Evolutionary conservation across 495 filamentous ascomycete species (phyloP).

Genomic region (Hypoxylon fuscum): DNA sequence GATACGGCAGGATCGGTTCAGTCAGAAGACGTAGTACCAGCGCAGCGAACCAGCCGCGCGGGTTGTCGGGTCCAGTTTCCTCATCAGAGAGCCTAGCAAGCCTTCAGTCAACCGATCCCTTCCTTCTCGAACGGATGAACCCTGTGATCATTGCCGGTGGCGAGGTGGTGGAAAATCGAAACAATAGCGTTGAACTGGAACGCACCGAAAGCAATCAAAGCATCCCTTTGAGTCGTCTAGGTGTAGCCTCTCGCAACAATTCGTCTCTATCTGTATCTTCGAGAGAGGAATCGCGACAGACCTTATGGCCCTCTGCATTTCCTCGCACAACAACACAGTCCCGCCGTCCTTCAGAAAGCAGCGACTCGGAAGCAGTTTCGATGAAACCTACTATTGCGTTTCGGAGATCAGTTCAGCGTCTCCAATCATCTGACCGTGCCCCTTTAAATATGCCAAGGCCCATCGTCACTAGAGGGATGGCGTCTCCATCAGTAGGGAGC

Average conservation of each 20-base stretch:
- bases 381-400: constrained; percentile 60
- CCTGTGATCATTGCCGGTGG: constrained; percentile 90
- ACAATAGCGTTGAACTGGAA: constrained; percentile 60
- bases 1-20: constrained; percentile 79
- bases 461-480: constrained; percentile 50
- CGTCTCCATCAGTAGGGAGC: constrained; percentile 58
- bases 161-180: constrained; percentile 66
- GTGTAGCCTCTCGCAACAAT: constrained; percentile 58
- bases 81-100: constrained; percentile 59
- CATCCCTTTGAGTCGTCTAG: constrained; percentile 55
- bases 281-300: constrained; percentile 49
- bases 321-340: constrained; percentile 47
- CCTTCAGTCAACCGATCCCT: constrained; percentile 56
- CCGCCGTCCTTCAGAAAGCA: constrained; percentile 61
- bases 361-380: constrained; percentile 54
- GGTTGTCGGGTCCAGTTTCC: constrained; percentile 56
- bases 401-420: constrained; percentile 61
- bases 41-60: constrained; percentile 53
- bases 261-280: constrained; percentile 54
- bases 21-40: constrained; percentile 68
- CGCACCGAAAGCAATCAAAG: constrained; percentile 74
- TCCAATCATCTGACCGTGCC: constrained; percentile 50
- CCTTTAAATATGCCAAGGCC: constrained; percentile 53
- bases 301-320: constrained; percentile 62
- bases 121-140: constrained; percentile 77